phyloP scores from a whole-genome alignment of 371 early-diverging fungal species.

The Mortierella sp. region DNA sequence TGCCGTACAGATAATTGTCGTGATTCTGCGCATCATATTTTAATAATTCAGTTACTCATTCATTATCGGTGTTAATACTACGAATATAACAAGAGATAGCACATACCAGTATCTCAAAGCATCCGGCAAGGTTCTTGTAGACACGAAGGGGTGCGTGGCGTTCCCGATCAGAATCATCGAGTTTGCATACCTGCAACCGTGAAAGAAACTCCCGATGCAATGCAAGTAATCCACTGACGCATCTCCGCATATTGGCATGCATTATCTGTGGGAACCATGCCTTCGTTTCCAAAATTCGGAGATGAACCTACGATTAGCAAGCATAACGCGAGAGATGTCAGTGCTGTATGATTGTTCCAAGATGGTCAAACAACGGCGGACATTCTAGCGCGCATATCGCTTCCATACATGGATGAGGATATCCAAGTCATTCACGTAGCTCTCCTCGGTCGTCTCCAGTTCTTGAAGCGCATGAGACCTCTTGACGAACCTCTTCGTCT shows the following conservation, averaged over 20 bases:
- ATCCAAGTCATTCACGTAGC: slow-evolving; percentile 44
- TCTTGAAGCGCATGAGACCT: slow-evolving; percentile 45
- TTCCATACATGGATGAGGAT: slow-evolving; percentile 31
- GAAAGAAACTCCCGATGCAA: slow-evolving; percentile 26
- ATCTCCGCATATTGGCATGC: slow-evolving; percentile 18
- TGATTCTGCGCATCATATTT: no score
- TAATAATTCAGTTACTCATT: background rate
- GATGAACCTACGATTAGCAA: slow-evolving; percentile 21
- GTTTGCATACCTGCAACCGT: background rate
- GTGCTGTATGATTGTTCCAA: no score
- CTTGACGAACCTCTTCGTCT: slow-evolving; percentile 38
- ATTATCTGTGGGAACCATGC: slow-evolving; percentile 33
- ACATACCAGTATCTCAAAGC: slow-evolving; percentile 26
- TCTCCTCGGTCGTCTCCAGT: slow-evolving; percentile 39
- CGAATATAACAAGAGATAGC: background rate
- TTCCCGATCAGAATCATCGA: slow-evolving; percentile 4
- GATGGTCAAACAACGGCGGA: no score
- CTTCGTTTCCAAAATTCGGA: slow-evolving; percentile 25
- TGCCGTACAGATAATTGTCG: slow-evolving; percentile 20
- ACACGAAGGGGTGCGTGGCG: slow-evolving; percentile 14
- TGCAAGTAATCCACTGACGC: slow-evolving; percentile 16
- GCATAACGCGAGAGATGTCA: background rate
- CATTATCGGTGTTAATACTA: background rate
- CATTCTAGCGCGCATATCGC: background rate
- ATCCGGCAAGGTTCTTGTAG: slow-evolving; percentile 17